phyloP scores from a whole-genome alignment of 1,139 yeast genomes.

The Lodderomyces margitis region DNA sequence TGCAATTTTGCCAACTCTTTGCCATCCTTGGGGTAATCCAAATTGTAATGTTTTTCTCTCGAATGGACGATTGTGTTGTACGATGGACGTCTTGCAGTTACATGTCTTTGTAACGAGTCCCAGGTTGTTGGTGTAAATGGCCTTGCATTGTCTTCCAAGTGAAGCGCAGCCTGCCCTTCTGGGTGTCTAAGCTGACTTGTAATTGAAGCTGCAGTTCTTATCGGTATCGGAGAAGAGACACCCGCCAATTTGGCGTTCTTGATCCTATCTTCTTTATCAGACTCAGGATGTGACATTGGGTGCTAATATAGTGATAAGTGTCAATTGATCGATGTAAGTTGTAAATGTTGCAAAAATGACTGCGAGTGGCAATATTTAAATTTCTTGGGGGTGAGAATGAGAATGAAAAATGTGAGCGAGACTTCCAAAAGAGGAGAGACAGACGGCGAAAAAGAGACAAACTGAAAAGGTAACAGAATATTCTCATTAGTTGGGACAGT shows the following conservation, averaged over 20 bases:
- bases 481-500: too few species aligned
- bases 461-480: too few species aligned
- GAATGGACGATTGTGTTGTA: slow-evolving; percentile 33
- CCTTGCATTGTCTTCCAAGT: slow-evolving; percentile 13
- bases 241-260: slow-evolving; percentile 5
- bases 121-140: slow-evolving; percentile 31
- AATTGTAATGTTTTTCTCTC: slow-evolving; percentile 48
- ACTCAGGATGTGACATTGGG: slow-evolving; percentile 10
- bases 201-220: slow-evolving; percentile 14
- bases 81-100: slow-evolving; percentile 31
- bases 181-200: slow-evolving; percentile 14
- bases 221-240: slow-evolving; percentile 24
- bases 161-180: background rate
- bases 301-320: background rate
- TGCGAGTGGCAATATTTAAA: slow-evolving; percentile 1
- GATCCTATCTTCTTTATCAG: slow-evolving; percentile 5
- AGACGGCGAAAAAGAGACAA: too few species aligned
- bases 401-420: too few species aligned
- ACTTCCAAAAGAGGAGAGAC: too few species aligned
- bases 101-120: slow-evolving; percentile 16
- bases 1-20: slow-evolving; percentile 38
- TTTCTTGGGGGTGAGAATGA: too few species aligned
- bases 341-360: slow-evolving; percentile 1
- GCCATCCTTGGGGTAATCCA: slow-evolving; percentile 58
- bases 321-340: background rate